Evolutionary conservation across 257 asterid genomes (phyloP).

Genomic region (Solanum pinnatisectum): DNA sequence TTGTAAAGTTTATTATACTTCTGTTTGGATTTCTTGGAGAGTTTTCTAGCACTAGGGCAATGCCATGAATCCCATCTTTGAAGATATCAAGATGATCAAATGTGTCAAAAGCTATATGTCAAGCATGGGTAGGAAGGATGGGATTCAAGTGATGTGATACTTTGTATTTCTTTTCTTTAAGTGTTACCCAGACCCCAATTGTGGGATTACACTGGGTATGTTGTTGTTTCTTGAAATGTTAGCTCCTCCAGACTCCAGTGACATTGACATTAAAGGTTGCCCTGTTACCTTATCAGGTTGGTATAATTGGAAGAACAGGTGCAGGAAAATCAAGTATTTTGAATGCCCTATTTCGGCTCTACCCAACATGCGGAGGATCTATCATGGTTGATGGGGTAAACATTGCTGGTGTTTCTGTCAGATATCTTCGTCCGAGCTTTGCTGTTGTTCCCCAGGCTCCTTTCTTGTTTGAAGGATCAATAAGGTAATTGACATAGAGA

Average conservation of each 20-base stretch:
- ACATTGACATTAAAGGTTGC: neutral
- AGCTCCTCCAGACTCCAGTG: neutral
- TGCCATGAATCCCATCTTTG: neutral
- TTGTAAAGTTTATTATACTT: neutral
- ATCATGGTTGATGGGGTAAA: constrained; percentile 56
- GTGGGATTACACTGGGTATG: neutral
- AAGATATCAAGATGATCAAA: neutral
- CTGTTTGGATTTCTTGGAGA: neutral
- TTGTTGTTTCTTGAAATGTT: neutral
- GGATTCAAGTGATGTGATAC: neutral
- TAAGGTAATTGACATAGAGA: constrained; percentile 38
- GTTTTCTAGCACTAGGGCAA: neutral
- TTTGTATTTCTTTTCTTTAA: neutral
- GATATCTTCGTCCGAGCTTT: constrained; percentile 68
- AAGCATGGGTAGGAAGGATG: neutral
- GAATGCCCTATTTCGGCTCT: constrained; percentile 75
- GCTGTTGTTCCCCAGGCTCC: constrained; percentile 92
- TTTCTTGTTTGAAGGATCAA: constrained; percentile 83
- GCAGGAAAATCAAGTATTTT: constrained; percentile 95
- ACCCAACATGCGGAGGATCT: constrained; percentile 51
- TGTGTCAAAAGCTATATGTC: neutral
- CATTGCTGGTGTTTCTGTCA: constrained; percentile 41
- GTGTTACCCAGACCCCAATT: neutral
- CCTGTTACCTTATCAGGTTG: constrained; percentile 43
- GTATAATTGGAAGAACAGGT: constrained; percentile 92